Evolutionary conservation across 306 rosid genomes (phyloP).

Genomic region (Begonia loranthoides): DNA sequence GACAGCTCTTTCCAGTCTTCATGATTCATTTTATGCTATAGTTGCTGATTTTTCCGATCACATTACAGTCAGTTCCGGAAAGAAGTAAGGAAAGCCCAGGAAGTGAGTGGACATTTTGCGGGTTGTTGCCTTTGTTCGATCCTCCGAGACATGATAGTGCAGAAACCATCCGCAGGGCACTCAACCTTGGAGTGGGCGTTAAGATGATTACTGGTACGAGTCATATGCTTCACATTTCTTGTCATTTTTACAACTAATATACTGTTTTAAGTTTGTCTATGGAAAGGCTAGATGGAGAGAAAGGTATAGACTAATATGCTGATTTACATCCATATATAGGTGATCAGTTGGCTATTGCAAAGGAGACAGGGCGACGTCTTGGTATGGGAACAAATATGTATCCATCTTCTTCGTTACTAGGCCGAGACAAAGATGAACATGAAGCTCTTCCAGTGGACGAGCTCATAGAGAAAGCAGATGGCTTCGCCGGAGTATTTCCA

Average conservation of each 20-base stretch:
- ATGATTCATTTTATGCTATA: too few relatives aligned
- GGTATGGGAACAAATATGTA: conserved; percentile 97
- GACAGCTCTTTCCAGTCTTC: too few relatives aligned
- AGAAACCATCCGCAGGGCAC: conserved; percentile 81
- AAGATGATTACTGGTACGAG: conserved; percentile 81
- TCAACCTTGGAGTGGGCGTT: conserved; percentile 73
- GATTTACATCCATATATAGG: conserved; percentile 26
- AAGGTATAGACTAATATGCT: background rate
- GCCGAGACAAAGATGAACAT: conserved; percentile 39
- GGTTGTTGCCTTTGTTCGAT: conserved; percentile 80
- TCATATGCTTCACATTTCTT: background rate
- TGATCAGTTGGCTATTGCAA: conserved; percentile 80
- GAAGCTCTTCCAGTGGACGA: conserved; percentile 77
- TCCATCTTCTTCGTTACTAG: conserved; percentile 74
- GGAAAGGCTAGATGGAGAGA: background rate
- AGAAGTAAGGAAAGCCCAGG: conserved; percentile 60
- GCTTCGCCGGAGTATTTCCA: conserved; percentile 89
- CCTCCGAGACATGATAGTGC: conserved; percentile 93
- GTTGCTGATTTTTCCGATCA: too few relatives aligned
- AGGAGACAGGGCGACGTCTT: conserved; percentile 83
- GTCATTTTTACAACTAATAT: too few relatives aligned
- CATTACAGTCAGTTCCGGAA: conserved; percentile 59
- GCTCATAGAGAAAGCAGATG: conserved; percentile 80
- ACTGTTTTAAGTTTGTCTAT: too few relatives aligned
- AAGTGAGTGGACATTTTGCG: conserved; percentile 79